Base-by-base conservation (phyloP, 2,329 filamentous ascomycete genomes). In the Ascomycota sp. region DNA sequence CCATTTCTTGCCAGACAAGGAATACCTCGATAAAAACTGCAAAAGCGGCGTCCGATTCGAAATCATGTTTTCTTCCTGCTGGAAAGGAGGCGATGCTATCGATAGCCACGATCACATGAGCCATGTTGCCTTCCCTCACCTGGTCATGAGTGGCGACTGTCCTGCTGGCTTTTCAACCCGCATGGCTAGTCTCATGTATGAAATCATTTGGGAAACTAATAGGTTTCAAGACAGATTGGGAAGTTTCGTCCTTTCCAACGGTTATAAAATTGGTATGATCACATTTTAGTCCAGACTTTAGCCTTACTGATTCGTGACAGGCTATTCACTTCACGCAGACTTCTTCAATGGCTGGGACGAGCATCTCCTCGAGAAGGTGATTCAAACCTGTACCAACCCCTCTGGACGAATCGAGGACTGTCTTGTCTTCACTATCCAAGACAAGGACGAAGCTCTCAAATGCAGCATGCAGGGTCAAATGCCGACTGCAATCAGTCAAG, bases 61-160 rank as follows among this genome's bases (percentile, higher is more conserved):
- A 52, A 53, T 91, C 34, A 80, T 81, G 66, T 92, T 93, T 55
- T 80, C 81, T 0, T 82, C 75, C 2, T 93, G 82, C 65, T 91
- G 82, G 76, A 79, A 89, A 42, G 79, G 80, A 30, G 63, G 69
- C 41, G 60, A 75, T 40, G 62, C 75, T 36, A 32, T 56, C 5
- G 63, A 67, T 39, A 62, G 61, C 7, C 33, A 44, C 0, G 59
- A 73, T 45, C 68, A 73, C 53, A 60, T 59, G 47, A 56, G 55
- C 37, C 70, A 94, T 47, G 65, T 93, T 36, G 76, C 75, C 4
- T 94, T 83, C 49, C 81, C 82, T 1, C 64, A 69, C 40, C 58
- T 75, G 9, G 75, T 91, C 42, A 79, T 80, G 55, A 69, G 69
- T 38, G 83, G 85, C 21, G 59, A 57, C 23, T 93, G 83, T 52